Evolutionary conservation across 352 stramenopile genomes (phyloP).

Genomic region (Phytopythium helicoides): DNA sequence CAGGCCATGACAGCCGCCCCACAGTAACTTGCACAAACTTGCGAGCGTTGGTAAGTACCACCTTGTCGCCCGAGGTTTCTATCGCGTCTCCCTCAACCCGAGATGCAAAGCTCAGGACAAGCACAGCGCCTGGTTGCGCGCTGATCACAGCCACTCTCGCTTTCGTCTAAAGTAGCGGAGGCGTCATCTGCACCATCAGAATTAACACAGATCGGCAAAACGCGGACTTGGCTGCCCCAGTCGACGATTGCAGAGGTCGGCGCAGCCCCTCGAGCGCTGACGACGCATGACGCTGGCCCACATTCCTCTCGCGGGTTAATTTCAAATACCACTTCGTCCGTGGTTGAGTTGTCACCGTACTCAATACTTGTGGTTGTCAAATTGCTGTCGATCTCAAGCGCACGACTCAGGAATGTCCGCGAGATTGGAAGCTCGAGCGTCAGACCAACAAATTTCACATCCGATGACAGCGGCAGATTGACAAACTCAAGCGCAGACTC

Average conservation of each 20-base stretch:
- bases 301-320: conserved; percentile 65
- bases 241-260: conserved; percentile 32
- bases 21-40: conserved; percentile 51
- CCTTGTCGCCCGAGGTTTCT: conserved; percentile 10
- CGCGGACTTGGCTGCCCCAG: conserved; percentile 43
- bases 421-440: conserved; percentile 45
- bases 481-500: conserved; percentile 35
- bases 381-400: conserved; percentile 23
- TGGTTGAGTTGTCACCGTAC: conserved; percentile 6
- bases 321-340: conserved; percentile 26
- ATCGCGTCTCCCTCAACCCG: conserved; percentile 44
- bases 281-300: conserved; percentile 36
- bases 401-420: conserved; percentile 29
- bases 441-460: conserved; percentile 34
- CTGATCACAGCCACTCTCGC: conserved; percentile 16
- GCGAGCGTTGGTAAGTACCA: conserved; percentile 38
- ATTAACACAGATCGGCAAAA: conserved; percentile 38
- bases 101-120: conserved; percentile 62
- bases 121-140: conserved; percentile 30
- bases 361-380: conserved; percentile 21
- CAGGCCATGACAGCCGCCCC: conserved; percentile 36
- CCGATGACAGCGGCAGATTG: conserved; percentile 18
- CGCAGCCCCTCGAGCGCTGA: conserved; percentile 31
- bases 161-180: conserved; percentile 24
- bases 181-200: conserved; percentile 29